Evolutionary conservation across 2,329 filamentous ascomycete species (phyloP).

Genomic region (Didymella sp.): DNA sequence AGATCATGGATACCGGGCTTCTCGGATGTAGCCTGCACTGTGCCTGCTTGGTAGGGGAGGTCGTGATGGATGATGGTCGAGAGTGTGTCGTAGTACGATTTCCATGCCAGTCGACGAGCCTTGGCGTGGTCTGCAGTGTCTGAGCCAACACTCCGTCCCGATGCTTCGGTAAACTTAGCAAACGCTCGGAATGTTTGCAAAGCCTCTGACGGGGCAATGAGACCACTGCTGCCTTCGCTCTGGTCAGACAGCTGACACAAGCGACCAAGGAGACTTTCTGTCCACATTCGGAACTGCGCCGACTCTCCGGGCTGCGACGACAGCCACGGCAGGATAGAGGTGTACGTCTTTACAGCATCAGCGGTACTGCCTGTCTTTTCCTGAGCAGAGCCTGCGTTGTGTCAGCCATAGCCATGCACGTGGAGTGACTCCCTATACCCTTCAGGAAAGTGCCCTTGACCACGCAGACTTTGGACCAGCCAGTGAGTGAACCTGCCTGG

Average conservation of each 20-base stretch:
- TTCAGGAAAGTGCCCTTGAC: constrained; percentile 81
- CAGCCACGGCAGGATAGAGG: constrained; percentile 70
- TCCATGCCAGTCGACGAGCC: constrained; percentile 74
- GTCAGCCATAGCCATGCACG: constrained; percentile 17
- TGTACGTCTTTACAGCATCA: constrained; percentile 73
- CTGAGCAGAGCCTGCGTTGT: constrained; percentile 53
- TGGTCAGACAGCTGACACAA: constrained; percentile 74
- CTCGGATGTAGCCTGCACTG: constrained; percentile 35
- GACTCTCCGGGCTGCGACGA: constrained; percentile 56
- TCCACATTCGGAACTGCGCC: constrained; percentile 75
- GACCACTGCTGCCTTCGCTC: constrained; percentile 52
- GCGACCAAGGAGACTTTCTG: constrained; percentile 77
- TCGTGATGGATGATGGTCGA: constrained; percentile 76
- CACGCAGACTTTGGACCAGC: constrained; percentile 84
- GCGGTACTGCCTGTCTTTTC: constrained; percentile 50
- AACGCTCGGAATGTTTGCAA: constrained; percentile 65
- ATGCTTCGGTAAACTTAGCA: constrained; percentile 69
- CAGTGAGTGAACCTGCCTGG: constrained; percentile 57
- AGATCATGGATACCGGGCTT: constrained; percentile 32
- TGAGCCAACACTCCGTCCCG: constrained; percentile 25
- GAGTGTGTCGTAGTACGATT: constrained; percentile 80
- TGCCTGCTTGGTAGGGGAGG: constrained; percentile 63
- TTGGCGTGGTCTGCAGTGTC: constrained; percentile 32
- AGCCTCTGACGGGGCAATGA: constrained; percentile 45
- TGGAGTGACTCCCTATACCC: constrained; percentile 58